These are phyloP conservation scores for Fusarium lateritium DNA, from an alignment of 2,329 filamentous ascomycete genomes.

Conservation along the genomic window DNA sequence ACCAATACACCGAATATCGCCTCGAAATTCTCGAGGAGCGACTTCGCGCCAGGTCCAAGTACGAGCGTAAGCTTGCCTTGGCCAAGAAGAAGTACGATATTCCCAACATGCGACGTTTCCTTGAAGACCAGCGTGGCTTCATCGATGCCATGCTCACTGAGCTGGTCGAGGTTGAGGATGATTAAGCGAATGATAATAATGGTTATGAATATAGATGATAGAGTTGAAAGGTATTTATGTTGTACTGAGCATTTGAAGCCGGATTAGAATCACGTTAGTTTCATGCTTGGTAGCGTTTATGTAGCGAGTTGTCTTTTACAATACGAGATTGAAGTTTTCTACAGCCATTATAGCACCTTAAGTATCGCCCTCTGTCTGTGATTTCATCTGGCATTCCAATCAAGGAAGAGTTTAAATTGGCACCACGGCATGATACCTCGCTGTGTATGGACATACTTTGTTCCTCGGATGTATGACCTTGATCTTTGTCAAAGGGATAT, in stretches of 20 bases:
- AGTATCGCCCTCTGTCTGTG: not conserved
- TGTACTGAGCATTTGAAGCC: not conserved
- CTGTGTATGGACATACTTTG: no score
- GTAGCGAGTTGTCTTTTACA: not conserved
- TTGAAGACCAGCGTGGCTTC: conserved; percentile 8
- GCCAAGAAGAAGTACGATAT: conserved; percentile 20
- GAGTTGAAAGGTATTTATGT: conserved; percentile 1
- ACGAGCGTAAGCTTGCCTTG: conserved; percentile 7
- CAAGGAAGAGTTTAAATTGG: no score
- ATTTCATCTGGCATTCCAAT: not conserved
- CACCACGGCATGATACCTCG: no score
- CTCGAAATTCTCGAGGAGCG: conserved; percentile 74
- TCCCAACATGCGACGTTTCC: not conserved
- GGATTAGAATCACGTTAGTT: not conserved
- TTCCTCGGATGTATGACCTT: no score
- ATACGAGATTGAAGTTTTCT: no score
- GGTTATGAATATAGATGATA: not conserved
- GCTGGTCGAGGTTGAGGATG: conserved; percentile 12
- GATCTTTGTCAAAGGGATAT: no score
- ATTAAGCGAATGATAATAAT: not conserved
- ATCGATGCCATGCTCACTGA: conserved; percentile 13
- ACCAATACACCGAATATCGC: conserved; percentile 73
- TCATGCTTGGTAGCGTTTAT: not conserved
- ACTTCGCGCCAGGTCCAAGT: conserved; percentile 1
- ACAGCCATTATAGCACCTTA: no score